Conservation (phyloP, 768 basidiomycete genomes). For the Rhizopogon roseolus region DNA sequence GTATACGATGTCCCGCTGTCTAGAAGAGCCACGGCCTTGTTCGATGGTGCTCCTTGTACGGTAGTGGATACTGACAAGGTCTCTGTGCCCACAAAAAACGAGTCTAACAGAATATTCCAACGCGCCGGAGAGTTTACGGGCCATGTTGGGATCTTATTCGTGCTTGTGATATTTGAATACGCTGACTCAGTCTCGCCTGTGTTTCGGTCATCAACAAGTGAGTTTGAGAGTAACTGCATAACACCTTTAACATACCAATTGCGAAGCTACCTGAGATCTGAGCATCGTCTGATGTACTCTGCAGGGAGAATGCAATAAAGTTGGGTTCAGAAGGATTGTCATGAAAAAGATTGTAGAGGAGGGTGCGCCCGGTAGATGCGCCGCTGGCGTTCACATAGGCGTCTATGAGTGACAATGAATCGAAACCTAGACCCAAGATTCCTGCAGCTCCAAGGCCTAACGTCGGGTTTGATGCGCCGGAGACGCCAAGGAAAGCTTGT, state of each 20-base stretch:
- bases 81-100: conserved; percentile 54
- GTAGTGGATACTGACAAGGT: conserved; percentile 48
- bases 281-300: conserved; percentile 50
- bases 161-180: conserved; percentile 57
- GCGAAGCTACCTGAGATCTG: conserved; percentile 66
- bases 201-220: background rate
- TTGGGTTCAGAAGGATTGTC: conserved; percentile 69
- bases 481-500: conserved; percentile 70
- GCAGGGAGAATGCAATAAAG: conserved; percentile 74
- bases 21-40: conserved; percentile 70
- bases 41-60: conserved; percentile 54
- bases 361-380: conserved; percentile 55
- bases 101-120: conserved; percentile 78
- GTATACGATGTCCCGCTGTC: conserved; percentile 83
- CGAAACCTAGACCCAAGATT: conserved; percentile 75
- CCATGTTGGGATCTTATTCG: conserved; percentile 65
- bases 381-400: conserved; percentile 51
- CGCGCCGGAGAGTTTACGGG: conserved; percentile 57
- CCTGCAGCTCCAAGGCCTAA: conserved; percentile 67
- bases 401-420: conserved; percentile 71
- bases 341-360: conserved; percentile 74
- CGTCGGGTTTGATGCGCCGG: conserved; percentile 64
- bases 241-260: conserved; percentile 44
- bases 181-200: conserved; percentile 65
- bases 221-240: background rate